phyloP scores from a whole-genome alignment of 345 rosid genomes.

The Pistacia vera region DNA sequence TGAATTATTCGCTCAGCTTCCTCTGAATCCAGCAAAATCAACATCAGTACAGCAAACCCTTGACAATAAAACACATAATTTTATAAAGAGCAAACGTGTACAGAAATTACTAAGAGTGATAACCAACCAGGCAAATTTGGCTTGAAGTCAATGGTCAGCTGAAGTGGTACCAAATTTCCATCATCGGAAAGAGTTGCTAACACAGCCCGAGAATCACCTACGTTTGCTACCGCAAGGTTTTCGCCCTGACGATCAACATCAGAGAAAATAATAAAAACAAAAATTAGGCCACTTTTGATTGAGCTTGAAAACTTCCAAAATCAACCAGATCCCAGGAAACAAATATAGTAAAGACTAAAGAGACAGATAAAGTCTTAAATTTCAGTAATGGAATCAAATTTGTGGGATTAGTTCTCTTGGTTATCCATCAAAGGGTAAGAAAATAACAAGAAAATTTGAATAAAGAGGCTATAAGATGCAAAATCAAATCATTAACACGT shows the following conservation, averaged over 20 bases:
- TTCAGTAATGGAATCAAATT: too few relatives aligned
- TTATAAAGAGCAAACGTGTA: background rate
- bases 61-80: background rate
- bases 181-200: constrained; percentile 59
- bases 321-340: too few relatives aligned
- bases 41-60: background rate
- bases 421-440: too few relatives aligned
- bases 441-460: background rate
- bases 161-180: constrained; percentile 63
- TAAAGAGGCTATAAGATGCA: background rate
- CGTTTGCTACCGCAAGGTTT: constrained; percentile 68
- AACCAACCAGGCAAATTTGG: constrained; percentile 80
- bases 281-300: background rate
- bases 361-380: background rate
- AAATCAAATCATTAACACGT: background rate
- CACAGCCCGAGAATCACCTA: constrained; percentile 87
- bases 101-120: background rate
- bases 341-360: background rate
- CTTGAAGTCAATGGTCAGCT: constrained; percentile 78
- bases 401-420: too few relatives aligned
- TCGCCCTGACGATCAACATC: constrained; percentile 41
- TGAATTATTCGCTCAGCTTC: constrained; percentile 77
- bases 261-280: too few relatives aligned
- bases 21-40: constrained; percentile 44
- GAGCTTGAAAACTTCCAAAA: background rate